Evolutionary conservation across 371 early-diverging fungal species (phyloP).

Genomic region (Circinella minor): DNA sequence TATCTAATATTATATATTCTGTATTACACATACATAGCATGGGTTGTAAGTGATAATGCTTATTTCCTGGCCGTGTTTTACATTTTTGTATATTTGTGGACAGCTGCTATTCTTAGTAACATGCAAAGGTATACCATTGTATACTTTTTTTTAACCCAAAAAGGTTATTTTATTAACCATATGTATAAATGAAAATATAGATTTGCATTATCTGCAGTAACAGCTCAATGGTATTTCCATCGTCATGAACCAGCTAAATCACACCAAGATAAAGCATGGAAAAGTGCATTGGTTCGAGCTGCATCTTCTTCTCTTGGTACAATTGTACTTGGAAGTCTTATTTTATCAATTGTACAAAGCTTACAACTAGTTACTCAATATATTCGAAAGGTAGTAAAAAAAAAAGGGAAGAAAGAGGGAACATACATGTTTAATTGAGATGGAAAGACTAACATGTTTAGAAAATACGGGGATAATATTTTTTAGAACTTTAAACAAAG

Average conservation of each 20-base stretch:
- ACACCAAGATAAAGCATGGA: slow-evolving; percentile 47
- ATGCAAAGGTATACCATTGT: slow-evolving; percentile 59
- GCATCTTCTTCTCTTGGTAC: slow-evolving; percentile 73
- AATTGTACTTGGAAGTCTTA: slow-evolving; percentile 69
- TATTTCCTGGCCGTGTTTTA: slow-evolving; percentile 59
- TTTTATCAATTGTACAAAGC: slow-evolving; percentile 67
- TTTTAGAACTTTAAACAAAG: slow-evolving; percentile 34
- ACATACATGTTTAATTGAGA: background rate
- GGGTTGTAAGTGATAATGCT: slow-evolving; percentile 61
- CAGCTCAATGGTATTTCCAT: slow-evolving; percentile 82
- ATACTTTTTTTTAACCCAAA: too few species aligned
- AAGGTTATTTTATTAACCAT: background rate
- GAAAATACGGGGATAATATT: background rate
- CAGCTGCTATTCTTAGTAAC: slow-evolving; percentile 68
- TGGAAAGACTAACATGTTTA: background rate
- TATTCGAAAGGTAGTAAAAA: slow-evolving; percentile 48
- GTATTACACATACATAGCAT: slow-evolving; percentile 19
- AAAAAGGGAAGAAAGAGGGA: background rate
- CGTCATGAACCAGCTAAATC: slow-evolving; percentile 51
- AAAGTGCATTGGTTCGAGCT: slow-evolving; percentile 51
- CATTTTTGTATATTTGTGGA: slow-evolving; percentile 78
- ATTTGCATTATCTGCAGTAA: slow-evolving; percentile 69
- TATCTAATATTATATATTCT: background rate
- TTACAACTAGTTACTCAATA: slow-evolving; percentile 49
- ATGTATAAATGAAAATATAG: slow-evolving; percentile 22